Evolutionary conservation across 805 yeast genomes (phyloP).

Genomic region (Ogataea methylovora): DNA sequence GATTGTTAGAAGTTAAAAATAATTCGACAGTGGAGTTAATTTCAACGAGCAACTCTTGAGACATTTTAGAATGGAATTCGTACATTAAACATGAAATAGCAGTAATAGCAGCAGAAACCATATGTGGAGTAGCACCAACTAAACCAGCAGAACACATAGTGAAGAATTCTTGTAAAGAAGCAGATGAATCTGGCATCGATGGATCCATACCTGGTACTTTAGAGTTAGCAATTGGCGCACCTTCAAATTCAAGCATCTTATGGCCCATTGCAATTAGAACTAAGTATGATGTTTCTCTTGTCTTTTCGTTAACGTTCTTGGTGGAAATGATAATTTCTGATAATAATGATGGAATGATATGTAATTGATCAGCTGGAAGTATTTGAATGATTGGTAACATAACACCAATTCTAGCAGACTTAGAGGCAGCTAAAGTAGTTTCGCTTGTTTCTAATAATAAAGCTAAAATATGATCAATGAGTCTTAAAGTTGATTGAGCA

Average conservation of each 20-base stretch:
- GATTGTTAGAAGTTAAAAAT: conserved; percentile 81
- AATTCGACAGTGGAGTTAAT: conserved; percentile 80
- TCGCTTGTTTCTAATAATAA: conserved; percentile 53
- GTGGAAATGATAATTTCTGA: conserved; percentile 89
- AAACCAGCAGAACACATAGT: conserved; percentile 95
- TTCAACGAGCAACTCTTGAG: conserved; percentile 56
- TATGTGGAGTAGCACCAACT: conserved; percentile 88
- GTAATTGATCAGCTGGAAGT: conserved; percentile 57
- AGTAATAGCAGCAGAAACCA: conserved; percentile 94
- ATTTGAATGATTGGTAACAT: conserved; percentile 51
- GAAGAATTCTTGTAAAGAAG: conserved; percentile 74
- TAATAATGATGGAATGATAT: conserved; percentile 72
- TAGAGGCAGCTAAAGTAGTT: conserved; percentile 61
- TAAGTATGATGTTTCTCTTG: conserved; percentile 74
- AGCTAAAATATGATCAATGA: conserved; percentile 50
- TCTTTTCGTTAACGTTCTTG: conserved; percentile 87
- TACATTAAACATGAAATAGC: conserved; percentile 81
- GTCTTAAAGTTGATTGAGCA: conserved; percentile 40
- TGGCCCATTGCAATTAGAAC: conserved; percentile 75
- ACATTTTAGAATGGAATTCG: conserved; percentile 70
- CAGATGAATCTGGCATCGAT: conserved; percentile 54
- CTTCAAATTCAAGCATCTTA: conserved; percentile 49
- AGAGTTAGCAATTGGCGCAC: conserved; percentile 60
- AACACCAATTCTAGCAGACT: conserved; percentile 72
- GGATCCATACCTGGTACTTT: conserved; percentile 61